A percentile compares a stretch with the other conserved stretches of the same genome.
These are phyloP conservation scores for Calocybe gambosa DNA, from an alignment of 1,284 basidiomycete species.

Conservation along the genomic window DNA sequence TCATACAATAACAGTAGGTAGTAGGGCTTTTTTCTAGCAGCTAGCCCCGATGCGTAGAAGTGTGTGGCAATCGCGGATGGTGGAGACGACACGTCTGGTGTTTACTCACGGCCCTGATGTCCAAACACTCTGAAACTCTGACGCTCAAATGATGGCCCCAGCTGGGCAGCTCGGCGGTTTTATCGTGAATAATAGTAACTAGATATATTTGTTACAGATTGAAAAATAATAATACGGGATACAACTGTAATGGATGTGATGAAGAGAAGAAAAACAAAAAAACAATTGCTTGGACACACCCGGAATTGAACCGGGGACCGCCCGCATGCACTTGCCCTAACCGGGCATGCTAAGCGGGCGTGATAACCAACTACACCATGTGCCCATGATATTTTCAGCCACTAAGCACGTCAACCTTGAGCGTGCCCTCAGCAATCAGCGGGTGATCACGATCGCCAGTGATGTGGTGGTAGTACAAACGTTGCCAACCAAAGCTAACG, in stretches of 20 bases:
- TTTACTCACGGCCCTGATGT: constrained; percentile 9
- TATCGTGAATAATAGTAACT: no score
- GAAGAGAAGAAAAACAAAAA: constrained; percentile 2
- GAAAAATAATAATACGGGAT: no score
- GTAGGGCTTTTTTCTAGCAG: not conserved
- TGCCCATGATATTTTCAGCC: constrained; percentile 16
- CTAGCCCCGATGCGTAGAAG: constrained; percentile 1
- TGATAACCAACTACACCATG: constrained; percentile 20
- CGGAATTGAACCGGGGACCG: constrained; percentile 20
- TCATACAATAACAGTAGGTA: not conserved
- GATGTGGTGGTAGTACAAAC: no score
- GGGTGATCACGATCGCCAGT: no score
- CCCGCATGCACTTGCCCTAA: constrained; percentile 7
- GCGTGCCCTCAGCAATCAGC: no score
- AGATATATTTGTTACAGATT: no score
- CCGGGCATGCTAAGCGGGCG: constrained; percentile 16
- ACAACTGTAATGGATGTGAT: not conserved
- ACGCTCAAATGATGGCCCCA: not conserved
- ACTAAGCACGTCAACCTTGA: no score
- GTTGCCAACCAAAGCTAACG: no score
- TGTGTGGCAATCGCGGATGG: not conserved
- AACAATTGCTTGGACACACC: constrained; percentile 18
- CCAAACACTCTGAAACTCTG: constrained; percentile 10
- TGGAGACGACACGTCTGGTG: constrained; percentile 14
- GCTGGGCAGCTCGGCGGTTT: not conserved